Conservation (phyloP, 192 early-diverging fungal species). For the Podila verticillata region DNA sequence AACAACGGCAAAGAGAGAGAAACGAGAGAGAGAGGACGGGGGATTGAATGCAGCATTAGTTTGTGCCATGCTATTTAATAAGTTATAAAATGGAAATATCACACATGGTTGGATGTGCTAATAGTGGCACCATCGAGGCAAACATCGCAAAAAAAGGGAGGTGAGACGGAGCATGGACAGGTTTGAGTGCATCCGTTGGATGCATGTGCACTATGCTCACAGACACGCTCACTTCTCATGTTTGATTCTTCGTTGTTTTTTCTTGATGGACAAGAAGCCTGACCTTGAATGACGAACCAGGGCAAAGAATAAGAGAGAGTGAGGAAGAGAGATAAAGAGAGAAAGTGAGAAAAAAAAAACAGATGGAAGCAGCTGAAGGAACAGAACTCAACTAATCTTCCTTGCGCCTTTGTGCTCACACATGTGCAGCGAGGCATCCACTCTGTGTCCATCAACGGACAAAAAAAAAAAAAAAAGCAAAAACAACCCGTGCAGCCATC, state of each 20-base stretch:
- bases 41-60: no score
- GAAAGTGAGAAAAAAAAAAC: not conserved
- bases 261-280: not conserved
- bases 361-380: not conserved
- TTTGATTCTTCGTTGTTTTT: not conserved
- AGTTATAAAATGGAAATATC: not conserved
- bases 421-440: not conserved
- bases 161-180: not conserved
- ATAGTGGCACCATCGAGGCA: constrained; percentile 1
- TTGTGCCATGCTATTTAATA: no score
- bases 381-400: not conserved
- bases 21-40: no score
- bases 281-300: not conserved
- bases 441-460: no score
- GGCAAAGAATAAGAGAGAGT: not conserved
- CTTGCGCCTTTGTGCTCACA: not conserved
- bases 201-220: not conserved
- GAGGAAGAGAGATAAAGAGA: not conserved
- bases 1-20: no score
- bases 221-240: not conserved
- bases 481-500: not conserved
- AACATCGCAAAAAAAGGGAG: not conserved
- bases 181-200: not conserved
- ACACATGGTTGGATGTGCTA: not conserved
- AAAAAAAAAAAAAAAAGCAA: not conserved